Base-by-base conservation (phyloP, 805 yeast genomes). In the Spathaspora passalidarum region DNA sequence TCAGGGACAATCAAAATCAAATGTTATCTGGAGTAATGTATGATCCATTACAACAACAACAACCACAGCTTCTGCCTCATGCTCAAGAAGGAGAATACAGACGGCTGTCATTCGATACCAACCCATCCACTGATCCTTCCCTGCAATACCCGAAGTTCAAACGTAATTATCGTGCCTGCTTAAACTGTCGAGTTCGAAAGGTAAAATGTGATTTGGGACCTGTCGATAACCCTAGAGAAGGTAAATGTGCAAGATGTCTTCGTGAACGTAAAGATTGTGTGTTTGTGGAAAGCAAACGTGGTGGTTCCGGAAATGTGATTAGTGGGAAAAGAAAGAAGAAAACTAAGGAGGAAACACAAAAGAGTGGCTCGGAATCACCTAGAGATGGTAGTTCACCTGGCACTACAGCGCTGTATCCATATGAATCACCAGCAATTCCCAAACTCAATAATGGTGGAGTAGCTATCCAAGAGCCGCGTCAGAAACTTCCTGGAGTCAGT, bases 131-230 rank as follows among this genome's bases (percentile, higher is more conserved):
- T n/a, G 35, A 13, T 20, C 40, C 4, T 22, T 10, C n/a, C 18
- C 29, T n/a, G 8, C 6, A n/a, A n/a, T n/a, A n/a, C 17, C 37
- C 23, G 32, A 66, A 64, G 48, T 84, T 76, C 70, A 78, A 71
- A 53, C 69, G 96, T 51, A 80, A 82, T 49, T 91, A 87, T 61
- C 76, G 80, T 50, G 97, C 97, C 1, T 91, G 98, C 57, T 65
- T 87, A 41, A 87, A 82, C 64, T 91, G 98, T 61, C 77, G 97
- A 14, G 79, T 82, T 5, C 76, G 96, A 36, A 92, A 91, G 57
- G 88, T 88, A 37, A 82, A 82, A 56, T 91, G 98, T 68, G 96
- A 89, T 59, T 66, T 91, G 53, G 96, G 96, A 2, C 80, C 83
- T 8, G 79, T 82, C 6, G 84, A 81, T 42, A 75, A 76, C 49